These are phyloP conservation scores for Xylaria palmicola DNA, from an alignment of 495 filamentous ascomycete genomes.

Conservation along the genomic window DNA sequence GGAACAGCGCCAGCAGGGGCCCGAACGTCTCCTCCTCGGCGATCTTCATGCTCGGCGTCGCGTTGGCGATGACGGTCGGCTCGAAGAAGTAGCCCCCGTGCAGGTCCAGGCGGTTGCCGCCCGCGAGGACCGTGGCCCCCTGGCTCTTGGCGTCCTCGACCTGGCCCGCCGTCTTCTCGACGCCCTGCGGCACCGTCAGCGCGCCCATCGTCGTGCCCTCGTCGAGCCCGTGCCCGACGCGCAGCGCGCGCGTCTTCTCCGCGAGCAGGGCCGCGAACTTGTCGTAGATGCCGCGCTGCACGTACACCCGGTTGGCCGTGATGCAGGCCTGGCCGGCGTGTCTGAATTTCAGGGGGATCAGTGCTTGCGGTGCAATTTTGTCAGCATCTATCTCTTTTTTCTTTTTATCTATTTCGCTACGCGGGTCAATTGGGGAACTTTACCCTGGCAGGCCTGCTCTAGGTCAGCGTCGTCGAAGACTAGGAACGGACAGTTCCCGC, in stretches of 20 bases:
- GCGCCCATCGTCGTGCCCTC: constrained; percentile 65
- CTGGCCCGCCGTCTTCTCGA: constrained; percentile 63
- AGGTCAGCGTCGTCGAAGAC: constrained; percentile 74
- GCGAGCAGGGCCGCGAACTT: constrained; percentile 55
- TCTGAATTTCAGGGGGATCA: constrained; percentile 65
- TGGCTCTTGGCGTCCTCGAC: constrained; percentile 61
- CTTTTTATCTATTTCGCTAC: constrained; percentile 23
- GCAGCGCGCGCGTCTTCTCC: constrained; percentile 53
- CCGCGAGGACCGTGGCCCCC: constrained; percentile 62
- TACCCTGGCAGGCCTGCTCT: constrained; percentile 57
- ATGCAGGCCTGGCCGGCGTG: constrained; percentile 73
- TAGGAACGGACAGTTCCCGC: constrained; percentile 73
- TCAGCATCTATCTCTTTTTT: not conserved
- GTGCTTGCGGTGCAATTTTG: constrained; percentile 22
- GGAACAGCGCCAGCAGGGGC: constrained; percentile 64
- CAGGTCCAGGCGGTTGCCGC: constrained; percentile 40
- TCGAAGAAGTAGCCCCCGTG: constrained; percentile 66
- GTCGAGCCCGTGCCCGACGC: constrained; percentile 62
- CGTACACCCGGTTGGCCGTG: constrained; percentile 70
- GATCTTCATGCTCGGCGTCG: constrained; percentile 63
- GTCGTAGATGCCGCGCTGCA: constrained; percentile 59
- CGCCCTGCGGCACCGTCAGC: constrained; percentile 60
- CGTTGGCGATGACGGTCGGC: constrained; percentile 65
- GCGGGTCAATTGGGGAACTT: constrained; percentile 32
- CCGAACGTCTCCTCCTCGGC: constrained; percentile 70